Evolutionary conservation across 768 basidiomycete genomes (phyloP).

Genomic region (Collybia mongolica): DNA sequence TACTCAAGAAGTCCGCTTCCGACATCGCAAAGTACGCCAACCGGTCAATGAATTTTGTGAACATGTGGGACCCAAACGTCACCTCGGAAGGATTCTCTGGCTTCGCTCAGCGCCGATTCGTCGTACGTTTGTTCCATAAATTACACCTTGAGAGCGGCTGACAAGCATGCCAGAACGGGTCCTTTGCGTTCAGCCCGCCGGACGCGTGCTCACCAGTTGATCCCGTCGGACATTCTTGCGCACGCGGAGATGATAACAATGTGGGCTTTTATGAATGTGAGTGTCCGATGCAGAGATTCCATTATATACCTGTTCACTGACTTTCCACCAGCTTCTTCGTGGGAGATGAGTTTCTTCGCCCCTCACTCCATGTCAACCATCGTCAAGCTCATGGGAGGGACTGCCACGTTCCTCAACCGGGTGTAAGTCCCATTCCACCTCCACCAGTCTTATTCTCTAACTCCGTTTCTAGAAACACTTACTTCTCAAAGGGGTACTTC

Average conservation of each 20-base stretch:
- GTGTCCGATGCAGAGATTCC: constrained; percentile 6
- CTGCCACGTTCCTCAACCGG: constrained; percentile 37
- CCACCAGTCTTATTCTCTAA: neutral
- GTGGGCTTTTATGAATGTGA: constrained; percentile 53
- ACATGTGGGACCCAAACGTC: constrained; percentile 46
- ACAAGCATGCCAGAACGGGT: constrained; percentile 37
- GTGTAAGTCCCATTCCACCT: constrained; percentile 27
- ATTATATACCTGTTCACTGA: neutral
- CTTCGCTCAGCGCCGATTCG: constrained; percentile 42
- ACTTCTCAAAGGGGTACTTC: constrained; percentile 45
- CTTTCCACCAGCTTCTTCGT: constrained; percentile 40
- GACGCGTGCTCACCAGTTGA: constrained; percentile 51
- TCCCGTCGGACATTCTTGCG: constrained; percentile 44
- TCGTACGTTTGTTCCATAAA: constrained; percentile 24
- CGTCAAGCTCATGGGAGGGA: constrained; percentile 46
- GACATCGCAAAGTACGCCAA: constrained; percentile 45
- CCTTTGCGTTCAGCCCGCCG: constrained; percentile 48
- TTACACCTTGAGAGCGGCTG: neutral
- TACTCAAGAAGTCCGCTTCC: constrained; percentile 32
- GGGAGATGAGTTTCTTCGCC: constrained; percentile 54
- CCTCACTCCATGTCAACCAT: constrained; percentile 50
- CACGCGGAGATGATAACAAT: constrained; percentile 46
- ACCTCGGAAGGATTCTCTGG: constrained; percentile 47
- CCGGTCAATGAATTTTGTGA: constrained; percentile 51
- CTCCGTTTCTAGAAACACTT: constrained; percentile 33